Percentiles rank a stretch among this genome's conserved stretches.
Evolutionary conservation across 192 early-diverging fungal genomes (phyloP).

Genomic region (Cladochytrium replicatum): DNA sequence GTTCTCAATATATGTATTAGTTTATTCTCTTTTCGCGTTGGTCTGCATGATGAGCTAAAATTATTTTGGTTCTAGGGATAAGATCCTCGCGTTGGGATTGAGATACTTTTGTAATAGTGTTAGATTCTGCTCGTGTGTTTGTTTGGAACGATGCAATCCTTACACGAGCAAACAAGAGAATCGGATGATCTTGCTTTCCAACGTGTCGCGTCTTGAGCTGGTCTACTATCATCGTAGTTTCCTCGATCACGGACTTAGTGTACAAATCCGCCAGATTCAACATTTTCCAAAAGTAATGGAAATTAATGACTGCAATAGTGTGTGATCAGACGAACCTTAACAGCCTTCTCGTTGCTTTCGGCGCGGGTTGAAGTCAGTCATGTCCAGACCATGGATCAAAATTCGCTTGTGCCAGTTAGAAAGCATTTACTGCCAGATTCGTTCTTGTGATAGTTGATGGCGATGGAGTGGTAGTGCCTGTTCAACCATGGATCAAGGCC

Average conservation of each 20-base stretch:
- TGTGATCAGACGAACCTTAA: constrained; percentile 50
- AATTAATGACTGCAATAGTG: too few relatives aligned
- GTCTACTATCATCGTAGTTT: constrained; percentile 82
- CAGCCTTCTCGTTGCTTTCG: constrained; percentile 69
- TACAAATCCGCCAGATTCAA: constrained; percentile 81
- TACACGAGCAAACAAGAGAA: constrained; percentile 13
- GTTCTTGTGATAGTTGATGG: constrained; percentile 99
- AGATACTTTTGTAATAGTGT: neutral
- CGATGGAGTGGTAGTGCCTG: constrained; percentile 98
- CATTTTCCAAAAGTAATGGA: too few relatives aligned
- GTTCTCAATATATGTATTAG: too few relatives aligned
- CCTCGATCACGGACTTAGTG: constrained; percentile 97
- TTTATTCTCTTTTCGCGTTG: too few relatives aligned
- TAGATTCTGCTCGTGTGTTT: neutral
- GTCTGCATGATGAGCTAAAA: too few relatives aligned
- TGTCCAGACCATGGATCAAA: constrained; percentile 89
- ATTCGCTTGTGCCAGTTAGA: constrained; percentile 98
- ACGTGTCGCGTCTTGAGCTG: constrained; percentile 97
- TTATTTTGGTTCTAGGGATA: too few relatives aligned
- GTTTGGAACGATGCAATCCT: too few relatives aligned
- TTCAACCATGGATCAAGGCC: constrained; percentile 97
- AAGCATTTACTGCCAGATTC: constrained; percentile 99
- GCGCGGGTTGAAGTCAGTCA: constrained; percentile 71
- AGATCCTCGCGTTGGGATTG: too few relatives aligned
- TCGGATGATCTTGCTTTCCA: constrained; percentile 91